Evolutionary conservation across 805 yeast genomes (phyloP), one percentile per base, ranked within the genome.

Genomic region (Candida palmyrensis): DNA sequence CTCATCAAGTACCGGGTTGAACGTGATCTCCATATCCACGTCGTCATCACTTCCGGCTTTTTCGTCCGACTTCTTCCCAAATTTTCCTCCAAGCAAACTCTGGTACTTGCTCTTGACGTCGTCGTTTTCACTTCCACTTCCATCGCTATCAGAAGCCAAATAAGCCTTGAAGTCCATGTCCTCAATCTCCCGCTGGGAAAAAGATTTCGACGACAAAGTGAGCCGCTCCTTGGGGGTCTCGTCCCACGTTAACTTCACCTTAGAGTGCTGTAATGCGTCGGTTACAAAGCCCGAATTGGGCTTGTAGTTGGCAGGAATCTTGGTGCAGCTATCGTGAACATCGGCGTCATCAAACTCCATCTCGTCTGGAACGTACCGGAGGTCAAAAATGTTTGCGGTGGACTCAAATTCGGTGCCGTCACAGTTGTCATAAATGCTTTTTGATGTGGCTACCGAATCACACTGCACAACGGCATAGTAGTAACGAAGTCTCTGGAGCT

Each of bases 161-260:
- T 89, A 92, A 1, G 97, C 96, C 48, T 84, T 77, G 62, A 89
- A 82, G 56, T 89, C 97, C 88, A 81, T 82, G 32, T 82, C 90
- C 47, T 82, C 92, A 30, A 87, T 68, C 54, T 92, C 97, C 53
- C 83, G 79, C 53, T 84, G 92, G 30, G 87, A 77, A 55, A 92
- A 90, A 5, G 88, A 86, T 45, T 82, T 79, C 11, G 82, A 72
- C 1, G 96, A 74, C 34, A 89, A 56, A 38, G 82, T 77, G 12
- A 77, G 57, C 50, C 98, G 75, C 49, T 88, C 97, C 37, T 79
- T 81, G 5, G 98, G 97, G 0, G 97, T 94, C 62, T 90, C 97
- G 58, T 92, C 98, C 98, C 98, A 92, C 0, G 97, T 89, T 44
- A 92, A 69, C 56, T 86, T 89, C 31, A 92, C 98, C 50, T 89